phyloP scores from a whole-genome alignment of 176 grass and related monocot species.

The Rhynchospora pubera region DNA sequence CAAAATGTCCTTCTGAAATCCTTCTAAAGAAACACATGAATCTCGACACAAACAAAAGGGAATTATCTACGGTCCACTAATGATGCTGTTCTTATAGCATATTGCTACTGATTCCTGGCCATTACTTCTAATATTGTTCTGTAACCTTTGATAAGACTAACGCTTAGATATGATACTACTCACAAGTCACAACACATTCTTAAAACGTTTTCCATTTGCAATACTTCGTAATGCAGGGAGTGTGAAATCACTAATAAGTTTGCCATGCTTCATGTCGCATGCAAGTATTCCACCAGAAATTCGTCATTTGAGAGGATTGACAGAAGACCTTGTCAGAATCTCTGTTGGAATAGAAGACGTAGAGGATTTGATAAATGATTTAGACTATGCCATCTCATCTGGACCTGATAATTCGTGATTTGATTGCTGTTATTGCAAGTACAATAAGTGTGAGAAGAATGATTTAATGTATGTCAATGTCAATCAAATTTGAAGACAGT shows the following conservation, averaged over 20 bases:
- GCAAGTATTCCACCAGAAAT: conserved; percentile 62
- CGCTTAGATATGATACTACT: neutral
- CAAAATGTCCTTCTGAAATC: neutral
- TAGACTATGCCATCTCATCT: conserved; percentile 54
- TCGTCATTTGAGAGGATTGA: conserved; percentile 65
- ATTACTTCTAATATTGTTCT: neutral
- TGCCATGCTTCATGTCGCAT: conserved; percentile 99
- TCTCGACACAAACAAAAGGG: neutral
- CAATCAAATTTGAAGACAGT: neutral
- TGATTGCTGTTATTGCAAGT: neutral
- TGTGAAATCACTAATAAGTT: conserved; percentile 87
- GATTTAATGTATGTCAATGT: neutral
- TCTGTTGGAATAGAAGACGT: conserved; percentile 87
- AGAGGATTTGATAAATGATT: conserved; percentile 79
- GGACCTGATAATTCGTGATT: conserved; percentile 29
- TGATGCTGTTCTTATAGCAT: neutral
- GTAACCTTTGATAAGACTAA: neutral
- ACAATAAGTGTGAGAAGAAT: neutral
- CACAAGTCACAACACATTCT: neutral
- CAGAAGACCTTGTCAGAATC: conserved; percentile 78
- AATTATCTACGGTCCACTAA: neutral
- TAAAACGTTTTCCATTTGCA: neutral
- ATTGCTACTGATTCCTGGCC: neutral
- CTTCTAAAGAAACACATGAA: neutral
- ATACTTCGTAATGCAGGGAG: conserved; percentile 46